phyloP scores from a whole-genome alignment of 176 grass and related monocot genomes.

The Oryza brachyantha region DNA sequence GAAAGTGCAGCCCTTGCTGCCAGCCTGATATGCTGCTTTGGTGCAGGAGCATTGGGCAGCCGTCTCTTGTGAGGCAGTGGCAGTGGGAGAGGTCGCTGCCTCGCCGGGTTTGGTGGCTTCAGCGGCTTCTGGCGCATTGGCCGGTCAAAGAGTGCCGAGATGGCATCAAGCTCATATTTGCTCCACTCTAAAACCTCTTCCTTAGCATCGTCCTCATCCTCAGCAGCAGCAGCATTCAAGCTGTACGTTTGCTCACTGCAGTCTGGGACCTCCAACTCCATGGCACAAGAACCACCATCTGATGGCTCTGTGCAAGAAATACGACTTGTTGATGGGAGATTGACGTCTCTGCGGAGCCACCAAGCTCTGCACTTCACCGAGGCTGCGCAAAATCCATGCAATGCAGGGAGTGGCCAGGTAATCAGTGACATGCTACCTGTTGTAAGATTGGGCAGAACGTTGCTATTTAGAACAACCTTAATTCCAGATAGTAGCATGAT shows the following conservation, averaged over 20 bases:
- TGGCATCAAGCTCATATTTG: conserved; percentile 66
- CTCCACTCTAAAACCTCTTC: conserved; percentile 44
- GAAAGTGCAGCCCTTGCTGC: conserved; percentile 28
- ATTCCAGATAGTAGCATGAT: background rate
- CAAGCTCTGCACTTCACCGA: background rate
- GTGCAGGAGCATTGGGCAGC: conserved; percentile 30
- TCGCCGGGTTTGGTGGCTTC: conserved; percentile 36
- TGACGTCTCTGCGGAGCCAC: background rate
- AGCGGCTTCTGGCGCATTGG: conserved; percentile 42
- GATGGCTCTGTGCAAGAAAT: background rate
- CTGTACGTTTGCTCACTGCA: background rate
- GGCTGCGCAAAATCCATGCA: background rate
- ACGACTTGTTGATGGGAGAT: background rate
- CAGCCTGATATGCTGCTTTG: conserved; percentile 53
- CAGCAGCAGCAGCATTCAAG: background rate
- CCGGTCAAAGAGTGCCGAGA: conserved; percentile 70
- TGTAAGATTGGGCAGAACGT: background rate
- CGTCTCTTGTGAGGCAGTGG: conserved; percentile 54
- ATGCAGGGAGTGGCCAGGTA: background rate
- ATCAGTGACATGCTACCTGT: background rate
- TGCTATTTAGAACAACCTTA: background rate
- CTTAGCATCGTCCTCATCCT: background rate
- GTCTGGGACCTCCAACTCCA: background rate
- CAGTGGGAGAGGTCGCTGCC: conserved; percentile 41
- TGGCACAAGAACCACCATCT: background rate